These are phyloP conservation scores for Tylopilus balloui DNA, from an alignment of 768 basidiomycete species.

Conservation along the genomic window DNA sequence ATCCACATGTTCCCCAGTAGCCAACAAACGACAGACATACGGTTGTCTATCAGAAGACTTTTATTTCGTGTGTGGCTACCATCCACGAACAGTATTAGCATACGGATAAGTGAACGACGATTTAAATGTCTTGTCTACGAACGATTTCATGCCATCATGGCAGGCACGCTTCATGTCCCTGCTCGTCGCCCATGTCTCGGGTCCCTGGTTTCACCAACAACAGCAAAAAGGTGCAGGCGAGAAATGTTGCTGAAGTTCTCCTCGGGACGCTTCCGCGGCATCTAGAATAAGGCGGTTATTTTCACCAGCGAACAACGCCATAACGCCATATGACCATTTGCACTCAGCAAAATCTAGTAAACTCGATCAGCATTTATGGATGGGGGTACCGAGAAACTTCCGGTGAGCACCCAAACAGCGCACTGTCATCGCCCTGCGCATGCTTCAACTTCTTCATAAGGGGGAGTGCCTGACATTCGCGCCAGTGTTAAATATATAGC, in stretches of 20 bases:
- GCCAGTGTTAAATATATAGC: constrained; percentile 41
- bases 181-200: constrained; percentile 30
- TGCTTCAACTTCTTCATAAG: constrained; percentile 40
- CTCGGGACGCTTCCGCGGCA: constrained; percentile 34
- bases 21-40: neutral
- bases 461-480: constrained; percentile 35
- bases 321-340: neutral
- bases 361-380: neutral
- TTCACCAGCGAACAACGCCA: constrained; percentile 22
- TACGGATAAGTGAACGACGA: too few species aligned
- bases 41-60: neutral
- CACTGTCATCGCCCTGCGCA: constrained; percentile 40
- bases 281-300: constrained; percentile 49
- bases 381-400: neutral
- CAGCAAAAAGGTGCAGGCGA: neutral
- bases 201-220: constrained; percentile 19
- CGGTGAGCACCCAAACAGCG: constrained; percentile 34
- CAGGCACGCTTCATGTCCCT: constrained; percentile 30
- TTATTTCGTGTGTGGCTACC: neutral
- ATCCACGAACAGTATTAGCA: neutral
- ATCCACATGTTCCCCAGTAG: too few species aligned
- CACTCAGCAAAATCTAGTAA: neutral
- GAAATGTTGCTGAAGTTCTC: constrained; percentile 29
- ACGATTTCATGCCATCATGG: constrained; percentile 9
- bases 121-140: too few species aligned